phyloP scores from a whole-genome alignment of 345 rosid species.

The Streptanthus diversifolius region DNA sequence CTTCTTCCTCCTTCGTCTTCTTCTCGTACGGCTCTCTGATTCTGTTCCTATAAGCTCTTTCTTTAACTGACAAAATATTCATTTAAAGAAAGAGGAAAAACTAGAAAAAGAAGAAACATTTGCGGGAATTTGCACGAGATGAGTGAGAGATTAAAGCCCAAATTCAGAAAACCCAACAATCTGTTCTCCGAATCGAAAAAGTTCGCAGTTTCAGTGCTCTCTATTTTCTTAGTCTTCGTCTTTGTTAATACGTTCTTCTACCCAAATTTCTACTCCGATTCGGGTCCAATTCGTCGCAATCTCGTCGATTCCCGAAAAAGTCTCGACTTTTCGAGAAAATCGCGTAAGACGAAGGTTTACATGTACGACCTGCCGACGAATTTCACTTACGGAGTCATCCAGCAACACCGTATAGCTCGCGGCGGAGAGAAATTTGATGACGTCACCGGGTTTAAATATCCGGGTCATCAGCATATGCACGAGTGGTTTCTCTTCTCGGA shows the following conservation, averaged over 20 bases:
- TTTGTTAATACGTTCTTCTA: constrained; percentile 52
- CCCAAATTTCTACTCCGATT: constrained; percentile 33
- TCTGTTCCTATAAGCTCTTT: no score
- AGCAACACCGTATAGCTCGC: constrained; percentile 64
- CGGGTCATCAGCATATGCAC: constrained; percentile 95
- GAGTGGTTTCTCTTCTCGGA: constrained; percentile 83
- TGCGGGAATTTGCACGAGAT: neutral
- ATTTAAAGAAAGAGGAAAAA: no score
- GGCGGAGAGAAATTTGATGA: constrained; percentile 42
- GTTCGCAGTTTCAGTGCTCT: constrained; percentile 33
- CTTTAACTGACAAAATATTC: no score
- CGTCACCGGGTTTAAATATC: constrained; percentile 49
- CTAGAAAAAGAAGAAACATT: neutral
- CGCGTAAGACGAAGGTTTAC: constrained; percentile 43
- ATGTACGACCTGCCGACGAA: constrained; percentile 71
- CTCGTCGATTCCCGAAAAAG: neutral
- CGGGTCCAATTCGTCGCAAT: neutral
- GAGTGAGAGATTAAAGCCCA: constrained; percentile 17
- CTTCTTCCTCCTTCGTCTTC: neutral
- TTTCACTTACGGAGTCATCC: constrained; percentile 70
- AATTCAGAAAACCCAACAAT: constrained; percentile 7
- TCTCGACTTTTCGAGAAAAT: neutral
- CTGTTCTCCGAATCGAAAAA: constrained; percentile 49
- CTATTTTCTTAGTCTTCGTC: constrained; percentile 51
- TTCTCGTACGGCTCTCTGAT: neutral